Evolutionary conservation across 441 rosid genomes (phyloP).

Genomic region (Gossypium gossypioides): DNA sequence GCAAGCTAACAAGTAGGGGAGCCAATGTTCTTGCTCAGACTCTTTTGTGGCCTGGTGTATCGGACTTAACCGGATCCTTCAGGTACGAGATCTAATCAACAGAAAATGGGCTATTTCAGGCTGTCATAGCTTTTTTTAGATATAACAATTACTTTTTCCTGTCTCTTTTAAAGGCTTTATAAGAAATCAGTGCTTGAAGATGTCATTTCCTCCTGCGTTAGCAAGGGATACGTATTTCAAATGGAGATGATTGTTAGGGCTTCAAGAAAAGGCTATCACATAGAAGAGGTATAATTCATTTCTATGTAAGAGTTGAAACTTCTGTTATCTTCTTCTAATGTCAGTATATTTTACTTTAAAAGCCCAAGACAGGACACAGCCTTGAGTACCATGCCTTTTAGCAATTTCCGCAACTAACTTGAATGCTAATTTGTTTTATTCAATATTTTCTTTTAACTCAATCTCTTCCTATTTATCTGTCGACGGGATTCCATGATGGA

Average conservation of each 20-base stretch:
- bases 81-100: slow-evolving; percentile 35
- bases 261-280: slow-evolving; percentile 73
- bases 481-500: neutral
- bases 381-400: neutral
- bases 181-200: slow-evolving; percentile 78
- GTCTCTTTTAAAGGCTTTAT: slow-evolving; percentile 51
- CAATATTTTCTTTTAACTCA: neutral
- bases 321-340: neutral
- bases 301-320: neutral
- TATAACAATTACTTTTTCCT: slow-evolving; percentile 12
- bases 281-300: slow-evolving; percentile 53
- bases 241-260: slow-evolving; percentile 99
- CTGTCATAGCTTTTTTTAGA: slow-evolving; percentile 3
- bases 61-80: slow-evolving; percentile 92
- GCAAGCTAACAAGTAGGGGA: slow-evolving; percentile 94
- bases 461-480: neutral
- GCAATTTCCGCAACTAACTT: neutral
- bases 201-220: slow-evolving; percentile 66
- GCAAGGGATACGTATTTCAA: slow-evolving; percentile 93
- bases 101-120: neutral
- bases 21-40: slow-evolving; percentile 98
- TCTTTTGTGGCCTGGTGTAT: slow-evolving; percentile 94
- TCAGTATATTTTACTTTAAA: neutral
- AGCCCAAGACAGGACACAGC: neutral
- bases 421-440: neutral